Conservation (phyloP, 1,284 basidiomycete genomes). For the Puccinia polysora region DNA sequence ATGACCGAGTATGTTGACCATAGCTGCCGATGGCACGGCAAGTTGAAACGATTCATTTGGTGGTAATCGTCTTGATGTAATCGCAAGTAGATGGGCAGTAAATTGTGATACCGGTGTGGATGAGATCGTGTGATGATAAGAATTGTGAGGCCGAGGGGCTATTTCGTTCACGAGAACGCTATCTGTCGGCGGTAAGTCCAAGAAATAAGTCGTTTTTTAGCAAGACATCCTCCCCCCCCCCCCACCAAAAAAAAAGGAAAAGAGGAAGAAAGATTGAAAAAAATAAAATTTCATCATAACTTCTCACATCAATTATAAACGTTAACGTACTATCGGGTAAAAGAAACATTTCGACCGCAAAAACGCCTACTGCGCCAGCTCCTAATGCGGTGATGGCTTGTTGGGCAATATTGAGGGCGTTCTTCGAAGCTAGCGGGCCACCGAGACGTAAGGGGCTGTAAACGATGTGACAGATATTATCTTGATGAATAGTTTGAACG, state of each 20-base stretch:
- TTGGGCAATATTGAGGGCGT: constrained; percentile 73
- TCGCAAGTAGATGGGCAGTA: constrained; percentile 96
- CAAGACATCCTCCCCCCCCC: too few relatives aligned
- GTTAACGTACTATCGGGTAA: constrained; percentile 75
- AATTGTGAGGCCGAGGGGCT: constrained; percentile 97
- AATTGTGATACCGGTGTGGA: constrained; percentile 94
- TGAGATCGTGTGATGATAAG: constrained; percentile 99
- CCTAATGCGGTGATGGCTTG: constrained; percentile 70
- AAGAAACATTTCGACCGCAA: constrained; percentile 98
- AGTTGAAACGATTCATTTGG: constrained; percentile 64
- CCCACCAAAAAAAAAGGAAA: too few relatives aligned
- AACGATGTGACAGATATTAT: constrained; percentile 90
- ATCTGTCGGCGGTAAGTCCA: too few relatives aligned
- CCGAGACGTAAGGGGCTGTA: constrained; percentile 70
- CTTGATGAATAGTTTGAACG: constrained; percentile 92
- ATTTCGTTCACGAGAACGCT: constrained; percentile 89
- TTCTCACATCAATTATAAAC: too few relatives aligned
- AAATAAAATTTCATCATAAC: too few relatives aligned
- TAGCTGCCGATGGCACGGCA: constrained; percentile 78
- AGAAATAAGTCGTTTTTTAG: too few relatives aligned
- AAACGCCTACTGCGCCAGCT: constrained; percentile 78
- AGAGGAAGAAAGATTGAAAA: background rate
- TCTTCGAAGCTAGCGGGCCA: constrained; percentile 59
- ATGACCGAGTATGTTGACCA: constrained; percentile 89
- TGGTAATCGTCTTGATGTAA: constrained; percentile 82